phyloP scores from a whole-genome alignment of 306 rosid genomes.

The Castanea mollissima region DNA sequence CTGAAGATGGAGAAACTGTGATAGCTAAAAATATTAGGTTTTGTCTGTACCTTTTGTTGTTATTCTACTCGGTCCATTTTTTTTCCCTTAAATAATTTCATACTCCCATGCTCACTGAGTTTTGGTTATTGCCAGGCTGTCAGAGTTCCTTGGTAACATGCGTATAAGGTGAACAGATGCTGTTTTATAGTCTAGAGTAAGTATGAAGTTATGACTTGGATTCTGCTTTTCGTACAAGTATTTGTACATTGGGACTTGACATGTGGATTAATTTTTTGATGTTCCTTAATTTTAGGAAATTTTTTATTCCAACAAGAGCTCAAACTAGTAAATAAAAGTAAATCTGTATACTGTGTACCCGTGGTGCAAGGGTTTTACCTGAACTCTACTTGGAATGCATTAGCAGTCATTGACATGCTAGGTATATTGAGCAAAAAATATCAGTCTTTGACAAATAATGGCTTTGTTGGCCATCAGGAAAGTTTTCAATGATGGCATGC shows the following conservation, averaged over 20 bases:
- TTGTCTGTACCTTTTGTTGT: slow-evolving; percentile 11
- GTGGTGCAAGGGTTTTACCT: not conserved
- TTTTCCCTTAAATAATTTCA: not conserved
- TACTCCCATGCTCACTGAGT: slow-evolving; percentile 2
- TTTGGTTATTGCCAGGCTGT: slow-evolving; percentile 61
- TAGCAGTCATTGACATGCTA: not conserved
- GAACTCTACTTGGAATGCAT: not conserved
- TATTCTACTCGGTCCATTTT: not conserved
- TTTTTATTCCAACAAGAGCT: not conserved
- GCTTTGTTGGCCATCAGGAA: not conserved
- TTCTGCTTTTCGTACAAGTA: slow-evolving; percentile 13
- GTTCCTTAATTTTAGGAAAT: not conserved
- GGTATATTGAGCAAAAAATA: too few species aligned
- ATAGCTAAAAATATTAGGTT: slow-evolving; percentile 88
- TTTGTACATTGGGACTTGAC: not conserved
- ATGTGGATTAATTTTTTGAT: not conserved
- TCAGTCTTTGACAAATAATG: not conserved
- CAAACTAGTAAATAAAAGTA: not conserved
- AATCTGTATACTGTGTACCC: not conserved
- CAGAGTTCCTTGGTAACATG: slow-evolving; percentile 78
- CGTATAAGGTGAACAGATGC: slow-evolving; percentile 60
- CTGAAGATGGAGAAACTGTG: slow-evolving; percentile 76
- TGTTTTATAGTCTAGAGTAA: slow-evolving; percentile 38
- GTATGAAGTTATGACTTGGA: slow-evolving; percentile 23
- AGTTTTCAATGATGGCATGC: not conserved